Base-by-base conservation (phyloP, 176 grass and related monocot genomes). In the Paspalum vaginatum region DNA sequence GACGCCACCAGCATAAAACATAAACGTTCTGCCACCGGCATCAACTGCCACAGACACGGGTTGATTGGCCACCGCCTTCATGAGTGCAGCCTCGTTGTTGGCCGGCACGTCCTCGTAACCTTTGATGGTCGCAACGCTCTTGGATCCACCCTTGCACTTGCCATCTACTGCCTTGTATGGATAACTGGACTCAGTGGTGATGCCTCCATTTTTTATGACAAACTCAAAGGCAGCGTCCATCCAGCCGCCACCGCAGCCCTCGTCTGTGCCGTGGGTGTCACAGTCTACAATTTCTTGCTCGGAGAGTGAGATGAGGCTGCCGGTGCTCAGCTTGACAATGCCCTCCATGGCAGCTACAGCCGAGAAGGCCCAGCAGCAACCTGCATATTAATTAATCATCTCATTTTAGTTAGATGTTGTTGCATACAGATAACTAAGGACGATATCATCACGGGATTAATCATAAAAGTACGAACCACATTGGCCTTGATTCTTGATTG, bases 281-380 rank as follows among this genome's bases (percentile, higher is more conserved):
- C 90, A 92, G 60, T 92, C 90, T 61, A 92, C 87, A 0, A 88
- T 74, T 53, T 92, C 86, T 68, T 92, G 90, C 60, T 92, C 90
- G 2, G 86, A 88, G 7, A 92, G 73, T 6, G 86, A 92, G 53
- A 86, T 21, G 6, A 92, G 57, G 9, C 78, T 88, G 20, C 89
- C 85, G 0, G 89, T 91, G 81, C 70, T 85, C 14, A 88, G 71
- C 39, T 90, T 79, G 11, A 86, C 81, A 13, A 90, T 87, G 42
- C 84, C 88, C n/a, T 90, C 88, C 59, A 83, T 87, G 24, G 89
- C 70, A 4, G 71, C 85, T 43, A 85, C 85, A 0, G 85, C 64
- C 7, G 89, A 91, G 81, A 91, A 91, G 1, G 85, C 85, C 85
- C 85, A 85, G 41, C 85, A 91, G 24, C 81, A 84, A 16, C 76